Conservation (phyloP, 2,329 filamentous ascomycete genomes). For the Teratosphaeria gauchensis region DNA sequence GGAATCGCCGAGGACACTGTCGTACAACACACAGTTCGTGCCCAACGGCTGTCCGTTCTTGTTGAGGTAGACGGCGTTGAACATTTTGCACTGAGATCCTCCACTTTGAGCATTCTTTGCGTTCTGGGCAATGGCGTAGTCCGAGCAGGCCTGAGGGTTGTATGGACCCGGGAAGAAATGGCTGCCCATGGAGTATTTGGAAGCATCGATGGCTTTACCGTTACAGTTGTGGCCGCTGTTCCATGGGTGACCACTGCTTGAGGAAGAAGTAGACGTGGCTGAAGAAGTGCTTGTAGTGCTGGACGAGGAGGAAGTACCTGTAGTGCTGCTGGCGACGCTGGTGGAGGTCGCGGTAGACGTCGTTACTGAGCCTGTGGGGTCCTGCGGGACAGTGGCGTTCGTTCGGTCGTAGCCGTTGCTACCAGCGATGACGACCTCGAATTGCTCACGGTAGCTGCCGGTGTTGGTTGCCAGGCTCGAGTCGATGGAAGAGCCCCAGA, state of each 20-base stretch:
- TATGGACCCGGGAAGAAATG: constrained; percentile 21
- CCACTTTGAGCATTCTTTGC: constrained; percentile 10
- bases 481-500: background rate
- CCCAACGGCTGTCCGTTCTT: constrained; percentile 17
- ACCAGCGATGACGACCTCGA: constrained; percentile 17
- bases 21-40: constrained; percentile 18
- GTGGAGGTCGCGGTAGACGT: constrained; percentile 1
- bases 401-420: constrained; percentile 13
- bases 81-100: constrained; percentile 14
- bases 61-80: constrained; percentile 20
- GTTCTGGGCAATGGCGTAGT: constrained; percentile 16
- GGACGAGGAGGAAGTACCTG: background rate
- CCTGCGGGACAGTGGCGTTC: background rate
- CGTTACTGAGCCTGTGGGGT: background rate
- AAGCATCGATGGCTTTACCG: constrained; percentile 10
- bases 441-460: constrained; percentile 13
- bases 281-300: background rate
- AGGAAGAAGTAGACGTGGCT: background rate
- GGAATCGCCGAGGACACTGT: constrained; percentile 3
- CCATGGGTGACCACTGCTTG: background rate
- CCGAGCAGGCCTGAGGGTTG: constrained; percentile 18
- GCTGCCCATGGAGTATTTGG: constrained; percentile 13
- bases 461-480: constrained; percentile 7
- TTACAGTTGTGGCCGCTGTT: constrained; percentile 5
- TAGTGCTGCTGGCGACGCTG: background rate